Evolutionary conservation across 2,329 filamentous ascomycete genomes (phyloP).

Genomic region (Colletotrichum chlorophyti): DNA sequence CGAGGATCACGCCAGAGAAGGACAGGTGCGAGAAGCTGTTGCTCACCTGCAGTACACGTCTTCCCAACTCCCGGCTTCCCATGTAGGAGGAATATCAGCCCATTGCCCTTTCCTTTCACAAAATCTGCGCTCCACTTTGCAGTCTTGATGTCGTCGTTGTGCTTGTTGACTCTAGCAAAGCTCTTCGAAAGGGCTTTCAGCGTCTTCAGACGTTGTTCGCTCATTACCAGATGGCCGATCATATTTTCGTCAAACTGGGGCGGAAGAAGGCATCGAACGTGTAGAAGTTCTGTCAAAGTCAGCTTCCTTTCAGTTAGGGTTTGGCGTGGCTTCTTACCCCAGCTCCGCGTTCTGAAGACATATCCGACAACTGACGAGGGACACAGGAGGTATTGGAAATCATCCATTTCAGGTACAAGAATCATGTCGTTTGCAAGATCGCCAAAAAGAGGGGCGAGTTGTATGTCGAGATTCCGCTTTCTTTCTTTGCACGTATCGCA

Average conservation of each 20-base stretch:
- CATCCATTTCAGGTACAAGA: too few relatives aligned
- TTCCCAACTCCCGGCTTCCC: conserved; percentile 25
- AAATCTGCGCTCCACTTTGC: conserved; percentile 22
- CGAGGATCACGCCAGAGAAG: conserved; percentile 23
- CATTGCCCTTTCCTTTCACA: conserved; percentile 14
- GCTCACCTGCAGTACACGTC: conserved; percentile 23
- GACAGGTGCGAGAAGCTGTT: too few relatives aligned
- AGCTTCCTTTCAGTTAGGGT: conserved; percentile 34
- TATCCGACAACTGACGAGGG: conserved; percentile 23
- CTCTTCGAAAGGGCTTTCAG: conserved; percentile 38
- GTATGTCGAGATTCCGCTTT: background rate
- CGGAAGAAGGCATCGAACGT: conserved; percentile 6
- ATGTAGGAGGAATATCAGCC: conserved; percentile 13
- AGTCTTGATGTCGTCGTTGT: conserved; percentile 18
- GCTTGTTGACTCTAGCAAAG: conserved; percentile 32
- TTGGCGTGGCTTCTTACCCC: conserved; percentile 32
- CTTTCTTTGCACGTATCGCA: background rate
- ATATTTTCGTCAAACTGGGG: conserved; percentile 30
- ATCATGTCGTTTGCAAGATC: conserved; percentile 24
- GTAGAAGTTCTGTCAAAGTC: background rate
- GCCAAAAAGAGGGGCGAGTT: conserved; percentile 6
- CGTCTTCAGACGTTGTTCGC: conserved; percentile 30
- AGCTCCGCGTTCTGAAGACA: conserved; percentile 29
- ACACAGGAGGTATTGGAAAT: too few relatives aligned
- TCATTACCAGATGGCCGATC: conserved; percentile 37